A percentile compares a stretch with the other conserved stretches of the same genome.
Evolutionary conservation across 2,329 filamentous ascomycete genomes (phyloP).

Genomic region (Calonectria montana): DNA sequence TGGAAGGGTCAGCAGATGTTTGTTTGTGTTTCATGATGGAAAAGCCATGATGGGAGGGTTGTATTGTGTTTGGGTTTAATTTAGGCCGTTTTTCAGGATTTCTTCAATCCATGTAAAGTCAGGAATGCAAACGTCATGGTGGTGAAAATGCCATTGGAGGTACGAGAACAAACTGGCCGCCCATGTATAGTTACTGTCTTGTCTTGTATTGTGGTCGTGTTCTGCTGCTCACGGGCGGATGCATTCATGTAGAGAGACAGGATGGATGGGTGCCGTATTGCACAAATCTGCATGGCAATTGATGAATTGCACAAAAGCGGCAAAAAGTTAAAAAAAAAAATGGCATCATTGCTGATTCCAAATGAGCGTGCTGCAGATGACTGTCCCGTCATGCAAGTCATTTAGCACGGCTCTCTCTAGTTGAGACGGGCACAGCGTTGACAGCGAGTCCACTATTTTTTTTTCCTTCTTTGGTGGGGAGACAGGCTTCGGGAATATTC

Average conservation of each 20-base stretch:
- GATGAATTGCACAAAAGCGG: background rate
- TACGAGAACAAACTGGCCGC: too few species aligned
- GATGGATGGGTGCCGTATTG: background rate
- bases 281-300: background rate
- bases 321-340: background rate
- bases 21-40: background rate
- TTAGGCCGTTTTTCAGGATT: background rate
- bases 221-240: background rate
- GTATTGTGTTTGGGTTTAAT: background rate
- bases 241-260: background rate
- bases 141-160: background rate
- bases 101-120: background rate
- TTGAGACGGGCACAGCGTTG: background rate
- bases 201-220: background rate
- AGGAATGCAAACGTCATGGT: too few species aligned
- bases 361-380: background rate
- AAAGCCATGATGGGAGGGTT: background rate
- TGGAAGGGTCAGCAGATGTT: too few species aligned
- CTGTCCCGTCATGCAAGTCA: constrained; percentile 3
- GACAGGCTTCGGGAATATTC: background rate
- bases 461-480: background rate
- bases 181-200: background rate
- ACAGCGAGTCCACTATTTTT: background rate
- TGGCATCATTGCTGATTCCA: constrained; percentile 9
- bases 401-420: background rate